Evolutionary conservation across 2,329 filamentous ascomycete genomes (phyloP), one percentile per base, ranked within the genome.

Genomic region (Colletotrichum tropicicola): DNA sequence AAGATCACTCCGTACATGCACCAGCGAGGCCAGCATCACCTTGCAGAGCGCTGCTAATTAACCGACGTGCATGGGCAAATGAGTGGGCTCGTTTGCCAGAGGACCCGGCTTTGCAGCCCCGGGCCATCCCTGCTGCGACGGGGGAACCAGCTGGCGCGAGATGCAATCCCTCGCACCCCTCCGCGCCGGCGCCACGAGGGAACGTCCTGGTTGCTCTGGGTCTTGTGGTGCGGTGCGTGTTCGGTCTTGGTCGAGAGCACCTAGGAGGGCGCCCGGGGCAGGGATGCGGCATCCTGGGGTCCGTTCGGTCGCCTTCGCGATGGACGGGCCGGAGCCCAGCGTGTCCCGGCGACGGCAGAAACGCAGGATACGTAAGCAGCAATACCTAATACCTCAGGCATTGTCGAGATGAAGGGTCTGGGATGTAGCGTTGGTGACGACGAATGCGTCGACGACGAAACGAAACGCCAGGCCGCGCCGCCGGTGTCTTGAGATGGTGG

Each of bases 311-410:
- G n/a, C n/a, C 45, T 44, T 19, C 28, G 56, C 56, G 47, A 60
- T 59, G 32, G 47, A 41, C 12, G 56, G 35, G 39, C 55, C 47
- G 54, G 47, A 44, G 48, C 28, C 41, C 45, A 41, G 32, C 30
- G 44, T 53, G 41, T 53, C 56, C 41, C 35, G 35, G 56, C 60
- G 35, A 64, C 56, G 32, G 15, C 6, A 52, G 37, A 59, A 59
- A 63, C 39, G 47, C 37, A 23, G 45, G 21, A 25, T 39, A 55
- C 52, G 52, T 32, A 55, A 45, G 39, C 39, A 54, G n/a, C 27
- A n/a, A n/a, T n/a, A n/a, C n/a, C n/a, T n/a, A n/a, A n/a, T n/a
- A n/a, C n/a, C n/a, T n/a, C n/a, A n/a, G n/a, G n/a, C n/a, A n/a
- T n/a, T n/a, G n/a, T n/a, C n/a, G n/a, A n/a, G 28, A n/a, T 32